Conservation (phyloP, 495 filamentous ascomycete genomes). For the Terfezia boudieri region DNA sequence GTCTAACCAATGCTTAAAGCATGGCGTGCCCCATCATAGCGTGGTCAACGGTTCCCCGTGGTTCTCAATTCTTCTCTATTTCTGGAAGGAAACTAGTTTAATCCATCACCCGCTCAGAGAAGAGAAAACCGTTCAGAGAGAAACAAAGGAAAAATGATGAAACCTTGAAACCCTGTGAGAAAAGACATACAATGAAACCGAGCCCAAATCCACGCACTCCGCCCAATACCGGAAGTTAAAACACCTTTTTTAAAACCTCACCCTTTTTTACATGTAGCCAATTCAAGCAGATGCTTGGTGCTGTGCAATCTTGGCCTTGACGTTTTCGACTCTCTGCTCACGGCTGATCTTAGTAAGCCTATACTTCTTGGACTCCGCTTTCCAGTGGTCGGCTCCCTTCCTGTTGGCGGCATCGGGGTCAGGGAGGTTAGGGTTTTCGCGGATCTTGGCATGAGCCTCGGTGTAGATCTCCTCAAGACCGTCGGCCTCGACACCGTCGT, state of each 20-base stretch:
- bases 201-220: not conserved
- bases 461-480: slow-evolving; percentile 90
- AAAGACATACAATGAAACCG: not conserved
- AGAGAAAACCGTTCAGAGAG: too few species aligned
- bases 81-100: not conserved
- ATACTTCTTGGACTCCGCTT: slow-evolving; percentile 86
- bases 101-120: too few species aligned
- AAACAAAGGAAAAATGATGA: not conserved
- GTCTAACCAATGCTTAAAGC: not conserved
- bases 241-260: not conserved
- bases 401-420: slow-evolving; percentile 50
- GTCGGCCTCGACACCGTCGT: slow-evolving; percentile 89
- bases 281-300: slow-evolving; percentile 25
- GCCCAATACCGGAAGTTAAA: not conserved
- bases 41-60: not conserved
- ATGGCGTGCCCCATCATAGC: not conserved
- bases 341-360: slow-evolving; percentile 49
- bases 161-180: not conserved
- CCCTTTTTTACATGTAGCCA: not conserved
- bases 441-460: slow-evolving; percentile 90
- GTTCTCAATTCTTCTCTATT: not conserved
- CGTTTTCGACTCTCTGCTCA: slow-evolving; percentile 51
- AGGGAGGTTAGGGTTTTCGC: slow-evolving; percentile 95
- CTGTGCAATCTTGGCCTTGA: slow-evolving; percentile 75
- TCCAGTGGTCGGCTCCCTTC: slow-evolving; percentile 94